These are phyloP conservation scores for Cunninghamia lanceolata DNA, from an alignment of 75 land plant genomes.

Conservation along the genomic window DNA sequence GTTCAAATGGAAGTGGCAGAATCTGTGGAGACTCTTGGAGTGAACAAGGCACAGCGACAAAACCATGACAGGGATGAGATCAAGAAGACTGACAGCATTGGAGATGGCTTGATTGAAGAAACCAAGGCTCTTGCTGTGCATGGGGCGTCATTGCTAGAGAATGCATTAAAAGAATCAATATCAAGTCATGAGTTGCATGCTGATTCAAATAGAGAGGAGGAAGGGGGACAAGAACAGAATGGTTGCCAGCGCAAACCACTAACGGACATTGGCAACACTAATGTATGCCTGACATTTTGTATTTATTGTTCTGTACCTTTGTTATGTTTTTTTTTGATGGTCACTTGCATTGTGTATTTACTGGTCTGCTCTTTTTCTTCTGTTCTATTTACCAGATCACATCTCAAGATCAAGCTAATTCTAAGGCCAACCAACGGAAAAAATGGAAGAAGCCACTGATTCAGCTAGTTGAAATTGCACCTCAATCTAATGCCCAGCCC, in stretches of 20 bases:
- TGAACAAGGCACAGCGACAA: constrained; percentile 17
- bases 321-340: background rate
- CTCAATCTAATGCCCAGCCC: constrained; percentile 8
- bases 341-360: background rate
- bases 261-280: constrained; percentile 83
- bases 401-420: constrained; percentile 3
- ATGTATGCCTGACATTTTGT: constrained; percentile 26
- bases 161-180: constrained; percentile 39
- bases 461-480: constrained; percentile 48
- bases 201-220: constrained; percentile 10
- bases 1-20: constrained; percentile 39
- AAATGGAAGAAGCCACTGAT: constrained; percentile 60
- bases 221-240: constrained; percentile 15
- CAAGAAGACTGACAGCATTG: background rate
- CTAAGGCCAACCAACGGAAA: constrained; percentile 48
- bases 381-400: background rate
- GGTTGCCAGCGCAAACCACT: constrained; percentile 58
- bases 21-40: constrained; percentile 28
- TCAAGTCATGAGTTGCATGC: background rate
- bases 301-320: background rate
- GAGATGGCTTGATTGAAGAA: constrained; percentile 6
- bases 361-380: background rate
- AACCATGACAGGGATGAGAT: constrained; percentile 6
- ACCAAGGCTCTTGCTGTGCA: constrained; percentile 45
- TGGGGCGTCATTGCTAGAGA: constrained; percentile 69